phyloP scores from a whole-genome alignment of 2,329 filamentous ascomycete genomes.

The Incumbomyces lentus region DNA sequence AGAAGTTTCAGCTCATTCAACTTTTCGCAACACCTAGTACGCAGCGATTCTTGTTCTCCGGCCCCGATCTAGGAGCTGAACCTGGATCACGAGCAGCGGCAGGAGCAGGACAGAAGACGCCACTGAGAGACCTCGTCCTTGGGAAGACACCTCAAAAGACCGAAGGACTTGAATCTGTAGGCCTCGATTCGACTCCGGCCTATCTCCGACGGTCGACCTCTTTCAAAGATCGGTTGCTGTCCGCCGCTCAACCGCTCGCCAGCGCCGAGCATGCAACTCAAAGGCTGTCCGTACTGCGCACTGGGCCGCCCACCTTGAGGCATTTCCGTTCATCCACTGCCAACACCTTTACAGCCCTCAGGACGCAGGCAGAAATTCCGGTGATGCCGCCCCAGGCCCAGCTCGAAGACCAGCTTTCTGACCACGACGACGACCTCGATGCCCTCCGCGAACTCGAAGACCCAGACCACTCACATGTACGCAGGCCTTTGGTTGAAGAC shows the following conservation, averaged over 20 bases:
- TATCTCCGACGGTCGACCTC: constrained; percentile 18
- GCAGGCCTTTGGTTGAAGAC: constrained; percentile 26
- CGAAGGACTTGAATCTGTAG: not conserved
- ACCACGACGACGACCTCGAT: constrained; percentile 34
- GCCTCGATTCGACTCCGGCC: constrained; percentile 15
- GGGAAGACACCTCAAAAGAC: constrained; percentile 7
- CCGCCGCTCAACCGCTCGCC: constrained; percentile 8
- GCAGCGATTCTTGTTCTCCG: constrained; percentile 28
- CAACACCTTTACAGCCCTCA: not conserved
- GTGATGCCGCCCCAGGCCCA: constrained; percentile 18
- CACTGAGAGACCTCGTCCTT: constrained; percentile 9
- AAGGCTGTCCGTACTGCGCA: constrained; percentile 4
- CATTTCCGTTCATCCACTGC: constrained; percentile 8
- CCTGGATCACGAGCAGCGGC: not conserved
- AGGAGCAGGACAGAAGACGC: not conserved
- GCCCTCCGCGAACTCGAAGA: constrained; percentile 35
- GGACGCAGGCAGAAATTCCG: not conserved
- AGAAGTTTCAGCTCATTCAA: constrained; percentile 34
- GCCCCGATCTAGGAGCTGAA: no score
- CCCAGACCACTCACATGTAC: constrained; percentile 13
- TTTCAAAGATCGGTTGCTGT: constrained; percentile 21
- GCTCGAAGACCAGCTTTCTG: constrained; percentile 32
- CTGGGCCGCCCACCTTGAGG: constrained; percentile 10
- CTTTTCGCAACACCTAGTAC: constrained; percentile 38
- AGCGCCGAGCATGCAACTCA: no score